A percentile compares a stretch with the other conserved stretches of the same genome.
These are phyloP conservation scores for Inonotus obliquus DNA, from an alignment of 1,284 basidiomycete genomes.

Conservation along the genomic window DNA sequence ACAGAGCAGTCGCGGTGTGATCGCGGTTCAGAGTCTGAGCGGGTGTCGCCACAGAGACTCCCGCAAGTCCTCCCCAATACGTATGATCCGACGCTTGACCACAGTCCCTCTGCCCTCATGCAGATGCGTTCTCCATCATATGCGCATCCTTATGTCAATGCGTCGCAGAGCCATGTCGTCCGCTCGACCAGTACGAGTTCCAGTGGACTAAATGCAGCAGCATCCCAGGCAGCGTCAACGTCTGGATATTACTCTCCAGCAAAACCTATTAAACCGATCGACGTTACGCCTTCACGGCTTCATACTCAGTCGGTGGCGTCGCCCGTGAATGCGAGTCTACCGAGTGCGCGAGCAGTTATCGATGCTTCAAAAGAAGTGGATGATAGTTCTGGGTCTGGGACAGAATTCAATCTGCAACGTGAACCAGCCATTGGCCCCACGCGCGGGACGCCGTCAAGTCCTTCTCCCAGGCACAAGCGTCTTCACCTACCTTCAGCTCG, in stretches of 20 bases:
- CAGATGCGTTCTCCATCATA: constrained; percentile 1
- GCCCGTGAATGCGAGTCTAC: not conserved
- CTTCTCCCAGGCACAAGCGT: not conserved
- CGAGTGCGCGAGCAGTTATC: not conserved
- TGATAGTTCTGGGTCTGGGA: not conserved
- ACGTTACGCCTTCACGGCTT: not conserved
- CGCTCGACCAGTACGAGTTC: not conserved
- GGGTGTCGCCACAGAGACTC: not conserved
- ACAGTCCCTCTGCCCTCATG: not conserved
- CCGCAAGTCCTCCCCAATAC: constrained; percentile 5
- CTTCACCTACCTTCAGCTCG: not conserved
- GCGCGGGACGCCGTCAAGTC: not conserved
- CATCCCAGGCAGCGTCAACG: not conserved
- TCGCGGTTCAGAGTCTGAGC: not conserved
- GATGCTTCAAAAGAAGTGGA: not conserved
- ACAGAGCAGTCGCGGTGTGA: not conserved
- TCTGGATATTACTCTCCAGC: constrained; percentile 4
- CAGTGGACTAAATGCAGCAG: not conserved
- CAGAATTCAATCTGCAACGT: not conserved
- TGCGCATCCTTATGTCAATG: constrained; percentile 13
- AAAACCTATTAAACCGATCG: not conserved
- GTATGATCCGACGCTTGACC: constrained; percentile 3
- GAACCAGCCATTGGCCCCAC: not conserved
- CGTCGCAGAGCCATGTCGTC: not conserved
- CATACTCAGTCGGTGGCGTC: not conserved